These are phyloP conservation scores for Populus hybrid DNA, from an alignment of 441 rosid species.

Conservation along the genomic window DNA sequence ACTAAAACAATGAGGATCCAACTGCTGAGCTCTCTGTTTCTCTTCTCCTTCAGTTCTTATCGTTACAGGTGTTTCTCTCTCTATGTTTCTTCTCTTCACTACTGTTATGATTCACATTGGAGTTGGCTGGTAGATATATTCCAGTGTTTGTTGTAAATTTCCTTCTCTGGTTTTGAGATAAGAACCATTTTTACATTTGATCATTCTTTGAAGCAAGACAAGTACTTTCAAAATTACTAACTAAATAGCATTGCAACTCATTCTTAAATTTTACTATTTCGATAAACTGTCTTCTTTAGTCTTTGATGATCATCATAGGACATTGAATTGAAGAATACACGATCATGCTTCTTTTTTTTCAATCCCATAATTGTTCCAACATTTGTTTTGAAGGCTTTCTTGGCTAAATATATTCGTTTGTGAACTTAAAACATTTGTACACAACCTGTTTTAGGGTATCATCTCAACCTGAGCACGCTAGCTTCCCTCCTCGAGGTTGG, in stretches of 20 bases:
- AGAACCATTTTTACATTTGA: too few species aligned
- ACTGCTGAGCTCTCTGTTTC: constrained; percentile 13
- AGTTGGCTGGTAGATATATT: background rate
- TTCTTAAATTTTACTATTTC: background rate
- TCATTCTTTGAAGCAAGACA: background rate
- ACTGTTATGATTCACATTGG: background rate
- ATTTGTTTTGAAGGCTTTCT: background rate
- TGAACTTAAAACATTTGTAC: background rate
- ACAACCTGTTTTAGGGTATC: constrained; percentile 39
- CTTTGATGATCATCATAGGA: background rate
- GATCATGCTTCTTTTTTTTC: background rate
- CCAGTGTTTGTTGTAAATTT: background rate
- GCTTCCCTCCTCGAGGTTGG: constrained; percentile 94
- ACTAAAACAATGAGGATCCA: constrained; percentile 29
- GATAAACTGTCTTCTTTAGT: background rate
- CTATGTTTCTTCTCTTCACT: background rate
- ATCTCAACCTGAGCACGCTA: constrained; percentile 39
- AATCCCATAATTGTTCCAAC: background rate
- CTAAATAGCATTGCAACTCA: background rate
- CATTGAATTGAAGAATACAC: constrained; percentile 2
- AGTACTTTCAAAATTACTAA: background rate
- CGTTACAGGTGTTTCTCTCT: constrained; percentile 29
- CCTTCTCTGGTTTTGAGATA: background rate
- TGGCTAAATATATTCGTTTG: background rate
- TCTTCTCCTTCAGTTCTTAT: constrained; percentile 23